Evolutionary conservation across 169 alveolate genomes (phyloP).

Genomic region (Plasmodium falciparum): DNA sequence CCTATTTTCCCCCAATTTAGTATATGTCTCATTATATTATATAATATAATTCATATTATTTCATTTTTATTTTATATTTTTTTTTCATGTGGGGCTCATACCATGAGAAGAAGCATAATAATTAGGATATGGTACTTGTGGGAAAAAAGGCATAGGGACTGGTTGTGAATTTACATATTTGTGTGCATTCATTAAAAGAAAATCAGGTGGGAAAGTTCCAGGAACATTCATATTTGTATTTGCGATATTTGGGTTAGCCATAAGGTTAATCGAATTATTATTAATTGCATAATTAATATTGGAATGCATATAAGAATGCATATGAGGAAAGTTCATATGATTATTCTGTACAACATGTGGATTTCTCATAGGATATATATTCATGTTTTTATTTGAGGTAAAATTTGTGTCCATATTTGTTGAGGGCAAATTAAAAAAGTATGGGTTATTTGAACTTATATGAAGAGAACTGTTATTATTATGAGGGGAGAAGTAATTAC

Average conservation of each 20-base stretch:
- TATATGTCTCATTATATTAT: no score
- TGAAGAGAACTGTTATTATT: constrained; percentile 18
- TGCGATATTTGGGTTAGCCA: constrained; percentile 42
- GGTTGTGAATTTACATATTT: constrained; percentile 50
- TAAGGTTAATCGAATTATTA: constrained; percentile 26
- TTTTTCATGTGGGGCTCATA: constrained; percentile 39
- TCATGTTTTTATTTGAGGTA: constrained; percentile 54
- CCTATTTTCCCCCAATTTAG: no score
- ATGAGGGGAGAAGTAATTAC: constrained; percentile 26
- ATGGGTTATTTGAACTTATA: constrained; percentile 19
- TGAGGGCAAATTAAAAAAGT: constrained; percentile 45
- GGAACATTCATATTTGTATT: constrained; percentile 35
- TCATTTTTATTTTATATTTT: not conserved
- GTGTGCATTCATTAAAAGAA: constrained; percentile 49
- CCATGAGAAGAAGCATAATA: constrained; percentile 56
- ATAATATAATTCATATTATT: no score
- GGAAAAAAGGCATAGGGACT: constrained; percentile 48
- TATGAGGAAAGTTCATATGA: constrained; percentile 24
- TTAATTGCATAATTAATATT: constrained; percentile 31
- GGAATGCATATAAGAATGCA: constrained; percentile 19
- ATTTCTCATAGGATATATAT: constrained; percentile 35
- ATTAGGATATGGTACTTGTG: constrained; percentile 51
- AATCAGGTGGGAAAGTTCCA: constrained; percentile 42
- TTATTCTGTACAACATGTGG: constrained; percentile 28
- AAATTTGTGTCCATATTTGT: constrained; percentile 41